Evolutionary conservation across 1,284 basidiomycete genomes (phyloP), one percentile per base, ranked within the genome.

Genomic region (Trametes polyzona): DNA sequence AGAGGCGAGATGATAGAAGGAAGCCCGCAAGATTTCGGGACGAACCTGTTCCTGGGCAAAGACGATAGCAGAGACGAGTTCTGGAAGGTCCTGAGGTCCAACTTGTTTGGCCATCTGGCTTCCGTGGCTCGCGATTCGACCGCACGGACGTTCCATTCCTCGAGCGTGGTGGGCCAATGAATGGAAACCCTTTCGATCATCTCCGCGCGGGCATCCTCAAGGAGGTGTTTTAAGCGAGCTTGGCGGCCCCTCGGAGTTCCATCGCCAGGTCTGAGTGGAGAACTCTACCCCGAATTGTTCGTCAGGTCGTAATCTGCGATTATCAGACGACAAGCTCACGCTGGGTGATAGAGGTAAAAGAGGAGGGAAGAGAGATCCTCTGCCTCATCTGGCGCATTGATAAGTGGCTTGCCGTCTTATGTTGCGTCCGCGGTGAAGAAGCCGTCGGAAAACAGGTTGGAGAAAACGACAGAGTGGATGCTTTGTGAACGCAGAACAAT

Each of bases 401-500:
- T 23, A 12, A 60, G 17, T 10, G 55, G 53, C 8, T 23, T 47
- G 12, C 61, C 61, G 29, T 62, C 61, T 24, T 52, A 62, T 4
- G 39, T 23, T 12, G 48, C 44, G 4, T 37, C 42, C 26, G 9
- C 8, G 1, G 1, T 14, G 3, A 21, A 30, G 16, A 12, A 39
- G 16, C 83, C 83, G 16, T 88, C 71, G 8, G 83, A 78, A 67
- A 88, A 85, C 77, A 89, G 77, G 64, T 88, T 86, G 39, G 77
- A 76, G 63, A 89, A 88, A 62, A 83, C 81, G 14, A 75, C 71
- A 2, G 86, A 88, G 67, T 86, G 86, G 5, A 86, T 78, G 30
- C 83, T 67, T 82, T 83, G 71, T 89, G 87, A 0, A 89, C 86
- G 37, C 82, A 79, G 71, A 88, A 89, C 24, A 87, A 69, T 24